These are phyloP conservation scores for Plantago major DNA, from an alignment of 257 asterid species.

Conservation along the genomic window DNA sequence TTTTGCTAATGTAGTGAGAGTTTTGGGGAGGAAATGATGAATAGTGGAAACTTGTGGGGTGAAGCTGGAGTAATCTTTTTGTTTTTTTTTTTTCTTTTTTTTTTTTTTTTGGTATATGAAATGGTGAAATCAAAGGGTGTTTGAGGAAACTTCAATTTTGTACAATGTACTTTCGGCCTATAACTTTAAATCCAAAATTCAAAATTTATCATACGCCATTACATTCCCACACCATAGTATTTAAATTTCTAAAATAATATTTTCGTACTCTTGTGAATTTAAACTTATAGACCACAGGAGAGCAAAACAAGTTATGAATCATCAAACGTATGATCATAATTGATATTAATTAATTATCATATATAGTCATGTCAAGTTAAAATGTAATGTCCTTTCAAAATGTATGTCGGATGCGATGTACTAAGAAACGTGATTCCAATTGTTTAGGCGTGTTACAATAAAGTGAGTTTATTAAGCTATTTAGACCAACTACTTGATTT, in stretches of 20 bases:
- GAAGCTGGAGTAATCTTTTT: slow-evolving; percentile 15
- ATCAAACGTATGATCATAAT: too few relatives aligned
- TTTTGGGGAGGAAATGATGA: slow-evolving; percentile 16
- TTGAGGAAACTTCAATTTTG: not conserved
- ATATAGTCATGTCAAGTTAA: not conserved
- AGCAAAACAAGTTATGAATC: too few relatives aligned
- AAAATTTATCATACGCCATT: slow-evolving; percentile 5
- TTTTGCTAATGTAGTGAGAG: not conserved
- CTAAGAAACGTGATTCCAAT: too few relatives aligned
- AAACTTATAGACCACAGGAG: too few relatives aligned
- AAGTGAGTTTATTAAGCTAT: too few relatives aligned
- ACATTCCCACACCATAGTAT: too few relatives aligned
- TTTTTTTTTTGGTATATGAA: slow-evolving; percentile 10
- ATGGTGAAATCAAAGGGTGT: not conserved
- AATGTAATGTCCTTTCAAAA: not conserved
- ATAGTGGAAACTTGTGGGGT: slow-evolving; percentile 18
- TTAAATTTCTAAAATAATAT: too few relatives aligned
- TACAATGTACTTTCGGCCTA: slow-evolving; percentile 12
- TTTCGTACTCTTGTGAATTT: too few relatives aligned
- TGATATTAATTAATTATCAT: not conserved
- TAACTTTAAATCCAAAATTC: not conserved
- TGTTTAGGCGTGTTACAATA: too few relatives aligned
- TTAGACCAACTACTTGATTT: too few relatives aligned
- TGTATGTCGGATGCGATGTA: not conserved
- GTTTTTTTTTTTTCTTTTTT: slow-evolving; percentile 23